These are phyloP conservation scores for Xylaria sp. DNA, from an alignment of 2,329 filamentous ascomycete species.

Conservation along the genomic window DNA sequence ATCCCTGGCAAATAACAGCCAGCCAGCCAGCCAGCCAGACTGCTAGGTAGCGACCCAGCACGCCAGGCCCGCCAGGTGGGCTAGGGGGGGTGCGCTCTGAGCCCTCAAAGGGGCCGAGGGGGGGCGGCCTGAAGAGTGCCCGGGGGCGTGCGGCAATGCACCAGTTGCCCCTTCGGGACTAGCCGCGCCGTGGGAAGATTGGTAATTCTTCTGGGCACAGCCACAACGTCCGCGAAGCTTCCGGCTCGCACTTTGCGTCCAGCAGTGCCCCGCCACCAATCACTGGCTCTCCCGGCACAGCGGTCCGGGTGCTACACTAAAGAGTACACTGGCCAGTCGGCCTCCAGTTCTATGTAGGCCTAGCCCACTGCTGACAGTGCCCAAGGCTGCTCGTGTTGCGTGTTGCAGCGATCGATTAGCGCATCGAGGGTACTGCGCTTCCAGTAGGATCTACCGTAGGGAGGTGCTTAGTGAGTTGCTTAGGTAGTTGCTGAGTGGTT, in stretches of 20 bases:
- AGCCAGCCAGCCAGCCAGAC: constrained; percentile 6
- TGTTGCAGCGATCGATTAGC: no score
- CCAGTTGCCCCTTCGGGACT: constrained; percentile 13
- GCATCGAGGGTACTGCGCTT: no score
- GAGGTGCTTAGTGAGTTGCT: no score
- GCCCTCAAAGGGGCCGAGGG: constrained; percentile 11
- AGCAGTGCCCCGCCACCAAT: constrained; percentile 5
- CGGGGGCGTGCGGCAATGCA: constrained; percentile 30
- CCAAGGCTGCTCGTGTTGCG: background rate
- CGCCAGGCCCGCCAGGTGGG: background rate
- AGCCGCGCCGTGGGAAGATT: background rate
- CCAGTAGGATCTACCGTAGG: no score
- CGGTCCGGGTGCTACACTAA: constrained; percentile 22
- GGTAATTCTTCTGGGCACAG: constrained; percentile 27
- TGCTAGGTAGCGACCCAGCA: no score
- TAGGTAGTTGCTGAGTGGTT: background rate
- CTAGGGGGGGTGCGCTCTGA: background rate
- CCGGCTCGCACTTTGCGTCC: constrained; percentile 38
- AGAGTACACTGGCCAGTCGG: constrained; percentile 18
- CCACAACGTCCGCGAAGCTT: constrained; percentile 40
- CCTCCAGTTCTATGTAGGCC: background rate
- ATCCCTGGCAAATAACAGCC: constrained; percentile 24
- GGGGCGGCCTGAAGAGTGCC: constrained; percentile 3
- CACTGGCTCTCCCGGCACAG: constrained; percentile 25
- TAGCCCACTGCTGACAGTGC: background rate